A percentile compares a stretch with the other conserved stretches of the same genome.
These are phyloP conservation scores for Pseudonitzschia pungens DNA, from an alignment of 108 stramenopile genomes.

Conservation along the genomic window DNA sequence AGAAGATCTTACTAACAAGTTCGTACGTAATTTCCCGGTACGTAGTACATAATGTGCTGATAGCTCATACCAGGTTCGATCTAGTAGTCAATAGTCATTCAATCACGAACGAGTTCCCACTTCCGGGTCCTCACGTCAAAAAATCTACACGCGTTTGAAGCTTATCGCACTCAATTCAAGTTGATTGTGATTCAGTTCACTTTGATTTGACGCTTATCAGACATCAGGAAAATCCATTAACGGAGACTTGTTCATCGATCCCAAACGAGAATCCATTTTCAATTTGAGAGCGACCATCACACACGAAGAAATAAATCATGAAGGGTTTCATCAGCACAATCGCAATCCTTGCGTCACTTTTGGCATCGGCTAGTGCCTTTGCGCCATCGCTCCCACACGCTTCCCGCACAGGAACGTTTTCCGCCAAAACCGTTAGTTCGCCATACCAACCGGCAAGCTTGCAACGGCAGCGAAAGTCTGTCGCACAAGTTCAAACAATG, in stretches of 20 bases:
- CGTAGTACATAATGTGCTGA: too few species aligned
- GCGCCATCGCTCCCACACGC: conserved; percentile 20
- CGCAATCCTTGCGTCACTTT: conserved; percentile 6
- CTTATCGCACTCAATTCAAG: not conserved
- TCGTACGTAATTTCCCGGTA: too few species aligned
- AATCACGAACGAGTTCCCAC: not conserved
- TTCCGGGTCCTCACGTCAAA: not conserved
- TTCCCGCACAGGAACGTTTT: not conserved
- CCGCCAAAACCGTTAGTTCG: not conserved
- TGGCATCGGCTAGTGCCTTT: conserved; percentile 31
- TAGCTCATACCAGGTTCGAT: too few species aligned
- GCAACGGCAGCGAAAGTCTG: conserved; percentile 65
- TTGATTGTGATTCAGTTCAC: not conserved
- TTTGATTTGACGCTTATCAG: not conserved
- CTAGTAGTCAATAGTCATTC: not conserved
- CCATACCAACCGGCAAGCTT: conserved; percentile 27
- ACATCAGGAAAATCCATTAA: not conserved
- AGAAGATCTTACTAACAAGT: too few species aligned
- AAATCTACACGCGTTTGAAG: not conserved
- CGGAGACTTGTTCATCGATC: not conserved
- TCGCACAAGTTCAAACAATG: conserved; percentile 81
- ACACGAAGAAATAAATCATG: not conserved
- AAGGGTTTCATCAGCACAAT: conserved; percentile 8
- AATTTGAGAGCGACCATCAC: not conserved
- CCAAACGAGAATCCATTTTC: conserved; percentile 1